Percentiles rank a stretch among this genome's conserved stretches.
Conservation (phyloP, 2,329 filamentous ascomycete genomes). For the Colletotrichum chrysophilum region DNA sequence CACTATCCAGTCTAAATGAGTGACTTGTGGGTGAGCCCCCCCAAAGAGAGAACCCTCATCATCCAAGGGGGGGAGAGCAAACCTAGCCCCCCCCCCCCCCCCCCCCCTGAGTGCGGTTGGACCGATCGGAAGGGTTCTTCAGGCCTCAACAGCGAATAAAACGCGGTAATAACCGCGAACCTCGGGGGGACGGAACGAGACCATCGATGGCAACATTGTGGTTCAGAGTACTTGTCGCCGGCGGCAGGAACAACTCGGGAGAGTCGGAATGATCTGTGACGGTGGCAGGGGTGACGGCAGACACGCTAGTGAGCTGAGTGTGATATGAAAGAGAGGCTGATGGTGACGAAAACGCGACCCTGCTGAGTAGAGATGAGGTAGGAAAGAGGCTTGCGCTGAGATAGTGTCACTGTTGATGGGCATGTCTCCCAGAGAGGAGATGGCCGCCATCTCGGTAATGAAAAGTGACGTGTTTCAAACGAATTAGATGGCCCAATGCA, state of each 20-base stretch:
- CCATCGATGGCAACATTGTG: not conserved
- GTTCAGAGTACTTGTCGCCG: not conserved
- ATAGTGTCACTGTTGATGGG: not conserved
- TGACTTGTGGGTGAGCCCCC: not conserved
- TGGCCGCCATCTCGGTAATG: not conserved
- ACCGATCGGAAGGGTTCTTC: not conserved
- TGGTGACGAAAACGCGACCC: not conserved
- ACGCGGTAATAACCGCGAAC: not conserved
- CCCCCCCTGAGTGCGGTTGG: not conserved
- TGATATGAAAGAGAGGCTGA: not conserved
- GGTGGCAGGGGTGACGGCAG: not conserved
- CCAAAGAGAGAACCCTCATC: not conserved
- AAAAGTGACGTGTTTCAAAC: not conserved
- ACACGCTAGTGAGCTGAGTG: not conserved
- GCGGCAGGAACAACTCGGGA: not conserved
- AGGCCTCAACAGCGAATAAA: not conserved
- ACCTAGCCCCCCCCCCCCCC: not conserved
- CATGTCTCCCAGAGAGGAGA: not conserved
- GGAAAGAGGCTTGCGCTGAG: not conserved
- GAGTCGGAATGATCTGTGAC: not conserved
- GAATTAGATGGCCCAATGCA: not conserved
- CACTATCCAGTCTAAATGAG: not conserved
- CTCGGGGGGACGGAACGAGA: not conserved
- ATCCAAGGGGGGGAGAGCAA: constrained; percentile 9
- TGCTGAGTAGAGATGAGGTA: not conserved